These are phyloP conservation scores for Vigna unguiculata DNA, from an alignment of 306 rosid genomes.

Conservation along the genomic window DNA sequence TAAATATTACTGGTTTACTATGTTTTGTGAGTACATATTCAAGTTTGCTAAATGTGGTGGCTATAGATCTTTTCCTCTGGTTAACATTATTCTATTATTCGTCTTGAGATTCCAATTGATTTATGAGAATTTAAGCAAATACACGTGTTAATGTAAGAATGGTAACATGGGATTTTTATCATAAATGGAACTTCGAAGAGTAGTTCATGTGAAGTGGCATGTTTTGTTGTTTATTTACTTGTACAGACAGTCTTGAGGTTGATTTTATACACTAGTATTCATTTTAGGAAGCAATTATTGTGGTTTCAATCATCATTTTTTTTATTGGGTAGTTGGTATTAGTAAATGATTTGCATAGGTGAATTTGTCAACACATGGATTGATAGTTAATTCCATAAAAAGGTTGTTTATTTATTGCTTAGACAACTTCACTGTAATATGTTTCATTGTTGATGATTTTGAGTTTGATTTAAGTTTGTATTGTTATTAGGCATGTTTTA, in stretches of 20 bases:
- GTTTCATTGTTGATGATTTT: too few relatives aligned
- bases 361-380: conserved; percentile 2
- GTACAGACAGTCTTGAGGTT: conserved; percentile 9
- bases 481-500: too few relatives aligned
- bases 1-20: background rate
- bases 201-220: background rate
- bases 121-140: background rate
- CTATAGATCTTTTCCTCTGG: too few relatives aligned
- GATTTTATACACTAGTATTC: background rate
- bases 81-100: too few relatives aligned
- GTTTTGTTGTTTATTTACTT: background rate
- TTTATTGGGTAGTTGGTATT: background rate
- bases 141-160: background rate
- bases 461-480: too few relatives aligned
- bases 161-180: background rate
- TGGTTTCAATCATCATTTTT: background rate
- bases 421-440: too few relatives aligned
- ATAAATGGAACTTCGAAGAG: background rate
- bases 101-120: too few relatives aligned
- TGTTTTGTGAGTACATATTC: background rate
- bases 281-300: background rate
- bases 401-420: conserved; percentile 5
- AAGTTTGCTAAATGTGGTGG: background rate
- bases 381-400: background rate
- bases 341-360: conserved; percentile 18